These are phyloP conservation scores for Pythium volutum DNA, from an alignment of 352 stramenopile species.

Conservation along the genomic window DNA sequence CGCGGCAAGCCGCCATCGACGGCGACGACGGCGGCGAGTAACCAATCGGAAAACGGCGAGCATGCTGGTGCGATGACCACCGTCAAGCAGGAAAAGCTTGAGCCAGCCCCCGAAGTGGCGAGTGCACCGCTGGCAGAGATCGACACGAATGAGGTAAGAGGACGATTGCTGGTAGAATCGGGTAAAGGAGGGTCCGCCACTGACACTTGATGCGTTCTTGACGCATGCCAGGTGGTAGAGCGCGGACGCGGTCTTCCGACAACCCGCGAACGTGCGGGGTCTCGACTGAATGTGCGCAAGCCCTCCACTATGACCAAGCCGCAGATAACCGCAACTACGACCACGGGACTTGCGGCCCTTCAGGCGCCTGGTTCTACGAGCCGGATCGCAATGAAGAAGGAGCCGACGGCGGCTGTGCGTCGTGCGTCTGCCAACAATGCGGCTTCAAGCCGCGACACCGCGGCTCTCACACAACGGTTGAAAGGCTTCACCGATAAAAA, in stretches of 20 bases:
- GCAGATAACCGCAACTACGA: background rate
- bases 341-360: background rate
- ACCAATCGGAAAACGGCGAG: conserved; percentile 27
- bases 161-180: background rate
- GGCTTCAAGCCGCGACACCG: background rate
- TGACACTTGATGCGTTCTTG: background rate
- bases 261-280: conserved; percentile 15
- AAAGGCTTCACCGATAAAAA: conserved; percentile 4
- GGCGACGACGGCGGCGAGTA: conserved; percentile 11
- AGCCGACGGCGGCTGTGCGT: conserved; percentile 1
- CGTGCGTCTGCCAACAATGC: conserved; percentile 21
- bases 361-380: conserved; percentile 14
- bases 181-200: background rate
- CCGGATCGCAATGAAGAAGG: conserved; percentile 22
- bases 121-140: conserved; percentile 1
- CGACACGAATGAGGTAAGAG: conserved; percentile 18
- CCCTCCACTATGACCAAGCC: conserved; percentile 13
- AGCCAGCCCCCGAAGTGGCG: conserved; percentile 4
- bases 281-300: conserved; percentile 23
- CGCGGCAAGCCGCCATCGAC: conserved; percentile 16
- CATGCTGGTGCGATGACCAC: background rate
- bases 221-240: background rate
- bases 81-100: background rate
- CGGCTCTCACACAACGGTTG: background rate
- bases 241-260: conserved; percentile 21